phyloP scores from a whole-genome alignment of 306 rosid genomes.

The Gynostemma pentaphyllum region DNA sequence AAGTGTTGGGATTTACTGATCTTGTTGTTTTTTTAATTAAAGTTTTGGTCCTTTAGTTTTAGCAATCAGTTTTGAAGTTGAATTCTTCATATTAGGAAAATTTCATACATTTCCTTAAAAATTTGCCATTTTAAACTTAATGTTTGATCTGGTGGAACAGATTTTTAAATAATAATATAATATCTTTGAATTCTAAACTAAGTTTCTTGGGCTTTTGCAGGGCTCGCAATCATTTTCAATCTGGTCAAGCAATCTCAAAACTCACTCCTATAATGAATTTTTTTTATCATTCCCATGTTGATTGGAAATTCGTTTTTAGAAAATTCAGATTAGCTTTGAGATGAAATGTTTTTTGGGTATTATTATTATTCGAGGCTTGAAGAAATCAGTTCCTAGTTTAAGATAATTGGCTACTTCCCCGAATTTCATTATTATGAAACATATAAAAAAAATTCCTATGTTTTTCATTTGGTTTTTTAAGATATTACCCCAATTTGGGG shows the following conservation, averaged over 20 bases:
- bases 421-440: no score
- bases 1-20: not conserved
- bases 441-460: no score
- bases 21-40: not conserved
- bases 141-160: no score
- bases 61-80: not conserved
- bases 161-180: no score
- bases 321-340: constrained; percentile 11
- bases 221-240: constrained; percentile 30
- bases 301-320: constrained; percentile 19
- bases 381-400: no score
- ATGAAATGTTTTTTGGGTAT: not conserved
- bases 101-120: no score
- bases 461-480: no score
- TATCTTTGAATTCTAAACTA: constrained; percentile 17
- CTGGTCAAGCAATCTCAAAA: constrained; percentile 24
- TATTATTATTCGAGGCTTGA: no score
- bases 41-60: not conserved
- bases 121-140: no score
- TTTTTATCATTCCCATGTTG: constrained; percentile 23
- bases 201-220: constrained; percentile 53
- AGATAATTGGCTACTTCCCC: no score
- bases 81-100: no score
- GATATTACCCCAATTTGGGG: no score
- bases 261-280: constrained; percentile 15